Base-by-base conservation (phyloP, 805 yeast species). In the Candida vartiovaarae region DNA sequence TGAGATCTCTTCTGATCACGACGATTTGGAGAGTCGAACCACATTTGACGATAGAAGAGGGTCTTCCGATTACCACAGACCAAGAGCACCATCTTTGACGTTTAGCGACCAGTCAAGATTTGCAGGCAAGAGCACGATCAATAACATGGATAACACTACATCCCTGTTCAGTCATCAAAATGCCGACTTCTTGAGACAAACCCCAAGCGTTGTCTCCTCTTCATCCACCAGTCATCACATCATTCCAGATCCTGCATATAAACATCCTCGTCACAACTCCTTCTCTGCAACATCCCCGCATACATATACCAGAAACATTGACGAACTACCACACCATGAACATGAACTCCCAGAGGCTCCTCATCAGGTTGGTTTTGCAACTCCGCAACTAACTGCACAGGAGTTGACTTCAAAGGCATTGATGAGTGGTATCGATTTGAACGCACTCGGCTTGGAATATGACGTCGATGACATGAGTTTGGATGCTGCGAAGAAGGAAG, bases 321-420 rank as follows among this genome's bases (percentile, higher is more conserved):
- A 40, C 8, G 38, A 39, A 25, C 38, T 47, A 26, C 36, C 37
- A 28, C 41, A 41, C 7, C 41, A 34, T 32, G 39, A 36, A 4
- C 40, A 45, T 29, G 48, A 47, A 5, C 37, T 51, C 11, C 60
- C 61, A 4, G 75, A 72, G 33, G 75, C 74, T 0, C 89, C 90
- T 2, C 74, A 72, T 36, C 88, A 84, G 54, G 89, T 84, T 26
- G 85, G 82, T 2, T 86, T 84, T 57, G 78, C 95, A 1, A 84
- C 95, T 1, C 96, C 95, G 3, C 95, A 87, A 60, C 55, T 79
- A 37, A 55, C 70, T 9, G 80, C 83, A 2, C 65, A 66, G 20
- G 76, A 75, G 32, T 50, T 71, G 24, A 61, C 64, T 42, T 33
- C 56, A 52, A 39, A 57, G 53, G 65, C 65, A 4, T 41, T 60